Evolutionary conservation across 345 rosid species (phyloP).

Genomic region (Brassica rapa): DNA sequence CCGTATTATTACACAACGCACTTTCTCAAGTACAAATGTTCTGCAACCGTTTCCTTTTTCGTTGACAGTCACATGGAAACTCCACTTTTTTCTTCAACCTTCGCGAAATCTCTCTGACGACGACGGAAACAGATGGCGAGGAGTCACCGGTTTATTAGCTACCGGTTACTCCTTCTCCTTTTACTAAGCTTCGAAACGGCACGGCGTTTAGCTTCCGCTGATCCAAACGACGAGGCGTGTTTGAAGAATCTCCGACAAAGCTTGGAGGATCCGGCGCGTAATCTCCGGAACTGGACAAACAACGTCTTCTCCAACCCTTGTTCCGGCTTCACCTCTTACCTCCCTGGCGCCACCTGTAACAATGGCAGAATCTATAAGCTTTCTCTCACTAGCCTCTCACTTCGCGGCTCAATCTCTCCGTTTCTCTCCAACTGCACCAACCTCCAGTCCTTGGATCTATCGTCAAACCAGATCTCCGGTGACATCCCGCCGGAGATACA

Average conservation of each 20-base stretch:
- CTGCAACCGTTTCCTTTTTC: constrained; percentile 7
- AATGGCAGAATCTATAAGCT: constrained; percentile 63
- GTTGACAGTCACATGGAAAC: constrained; percentile 6
- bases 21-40: background rate
- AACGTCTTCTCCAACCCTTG: constrained; percentile 68
- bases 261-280: constrained; percentile 61
- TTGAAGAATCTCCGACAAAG: constrained; percentile 56
- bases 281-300: constrained; percentile 83
- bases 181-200: constrained; percentile 37
- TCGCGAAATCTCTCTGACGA: constrained; percentile 2
- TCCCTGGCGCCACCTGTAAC: constrained; percentile 88
- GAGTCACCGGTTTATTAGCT: constrained; percentile 41
- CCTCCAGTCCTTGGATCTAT: background rate
- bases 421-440: constrained; percentile 1
- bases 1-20: constrained; percentile 16
- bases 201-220: constrained; percentile 45
- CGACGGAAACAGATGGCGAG: constrained; percentile 23
- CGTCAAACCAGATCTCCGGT: constrained; percentile 72
- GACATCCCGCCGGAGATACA: constrained; percentile 79
- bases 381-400: constrained; percentile 41
- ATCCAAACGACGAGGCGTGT: constrained; percentile 81
- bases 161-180: constrained; percentile 40
- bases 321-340: constrained; percentile 74
- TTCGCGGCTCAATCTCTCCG: constrained; percentile 50
- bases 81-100: constrained; percentile 33